A percentile compares a stretch with the other conserved stretches of the same genome.
These are phyloP conservation scores for Apostasia ramifera DNA, from an alignment of 106 monocot species.

Conservation along the genomic window DNA sequence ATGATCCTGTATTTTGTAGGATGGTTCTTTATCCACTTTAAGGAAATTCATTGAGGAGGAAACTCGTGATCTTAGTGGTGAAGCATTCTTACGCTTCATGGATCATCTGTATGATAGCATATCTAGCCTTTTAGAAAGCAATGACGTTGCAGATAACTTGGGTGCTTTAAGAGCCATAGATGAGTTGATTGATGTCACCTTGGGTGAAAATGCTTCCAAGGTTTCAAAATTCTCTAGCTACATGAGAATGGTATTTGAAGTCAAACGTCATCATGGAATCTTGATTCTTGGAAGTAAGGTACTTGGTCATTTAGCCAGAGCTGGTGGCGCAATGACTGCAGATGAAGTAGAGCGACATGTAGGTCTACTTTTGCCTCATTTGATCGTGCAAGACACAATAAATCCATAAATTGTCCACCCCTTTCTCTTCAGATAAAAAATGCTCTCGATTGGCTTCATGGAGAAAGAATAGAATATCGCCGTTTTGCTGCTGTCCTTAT, in stretches of 20 bases:
- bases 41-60: conserved; percentile 72
- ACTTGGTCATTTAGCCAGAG: conserved; percentile 82
- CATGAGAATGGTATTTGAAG: conserved; percentile 78
- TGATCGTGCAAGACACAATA: neutral
- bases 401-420: neutral
- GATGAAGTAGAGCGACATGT: conserved; percentile 87
- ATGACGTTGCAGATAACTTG: conserved; percentile 72
- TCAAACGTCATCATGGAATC: conserved; percentile 77
- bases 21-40: conserved; percentile 37
- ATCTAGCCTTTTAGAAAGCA: conserved; percentile 58
- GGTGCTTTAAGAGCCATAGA: conserved; percentile 81
- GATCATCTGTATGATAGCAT: conserved; percentile 92
- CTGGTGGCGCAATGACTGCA: conserved; percentile 96
- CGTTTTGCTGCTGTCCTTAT: conserved; percentile 94
- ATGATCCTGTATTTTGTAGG: conserved; percentile 28
- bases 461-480: conserved; percentile 85
- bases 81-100: conserved; percentile 92
- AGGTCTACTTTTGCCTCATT: conserved; percentile 4
- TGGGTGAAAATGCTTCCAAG: conserved; percentile 88
- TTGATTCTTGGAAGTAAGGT: conserved; percentile 79
- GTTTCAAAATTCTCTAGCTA: conserved; percentile 84
- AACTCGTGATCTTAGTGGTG: conserved; percentile 72
- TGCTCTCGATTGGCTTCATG: conserved; percentile 88
- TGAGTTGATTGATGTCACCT: conserved; percentile 71
- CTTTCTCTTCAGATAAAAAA: conserved; percentile 58